Evolutionary conservation across 75 land plant species (phyloP).

Genomic region (Adiantum capillusveneris): DNA sequence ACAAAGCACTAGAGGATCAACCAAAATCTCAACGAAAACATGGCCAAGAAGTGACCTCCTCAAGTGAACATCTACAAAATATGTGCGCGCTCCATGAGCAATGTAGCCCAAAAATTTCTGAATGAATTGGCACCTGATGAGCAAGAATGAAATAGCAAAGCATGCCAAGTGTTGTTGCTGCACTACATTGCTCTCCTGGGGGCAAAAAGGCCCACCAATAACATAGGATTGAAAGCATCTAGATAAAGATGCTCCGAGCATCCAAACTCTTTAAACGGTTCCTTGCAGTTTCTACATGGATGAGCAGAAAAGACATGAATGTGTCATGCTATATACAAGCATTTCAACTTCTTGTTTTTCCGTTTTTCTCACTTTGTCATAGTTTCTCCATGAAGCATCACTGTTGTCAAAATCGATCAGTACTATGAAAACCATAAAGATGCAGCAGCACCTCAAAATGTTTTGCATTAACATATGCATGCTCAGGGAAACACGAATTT

Average conservation of each 20-base stretch:
- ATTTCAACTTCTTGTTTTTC: no score
- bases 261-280: constrained; percentile 68
- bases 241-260: constrained; percentile 69
- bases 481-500: neutral
- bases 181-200: constrained; percentile 84
- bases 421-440: constrained; percentile 27
- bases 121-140: constrained; percentile 52
- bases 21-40: no score
- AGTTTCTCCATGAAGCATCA: constrained; percentile 74
- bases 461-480: no score
- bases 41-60: no score
- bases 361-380: constrained; percentile 60
- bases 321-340: no score
- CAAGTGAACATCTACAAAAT: neutral
- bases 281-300: constrained; percentile 84
- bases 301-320: no score
- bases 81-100: no score
- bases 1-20: constrained; percentile 10
- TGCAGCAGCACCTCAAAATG: neutral
- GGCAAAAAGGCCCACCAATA: constrained; percentile 78
- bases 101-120: no score
- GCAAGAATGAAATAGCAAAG: constrained; percentile 70
- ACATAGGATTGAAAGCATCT: constrained; percentile 58
- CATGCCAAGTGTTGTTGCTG: constrained; percentile 71
- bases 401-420: constrained; percentile 94